Base-by-base conservation (phyloP, 2,329 filamentous ascomycete species). In the Xylariaceae sp. region DNA sequence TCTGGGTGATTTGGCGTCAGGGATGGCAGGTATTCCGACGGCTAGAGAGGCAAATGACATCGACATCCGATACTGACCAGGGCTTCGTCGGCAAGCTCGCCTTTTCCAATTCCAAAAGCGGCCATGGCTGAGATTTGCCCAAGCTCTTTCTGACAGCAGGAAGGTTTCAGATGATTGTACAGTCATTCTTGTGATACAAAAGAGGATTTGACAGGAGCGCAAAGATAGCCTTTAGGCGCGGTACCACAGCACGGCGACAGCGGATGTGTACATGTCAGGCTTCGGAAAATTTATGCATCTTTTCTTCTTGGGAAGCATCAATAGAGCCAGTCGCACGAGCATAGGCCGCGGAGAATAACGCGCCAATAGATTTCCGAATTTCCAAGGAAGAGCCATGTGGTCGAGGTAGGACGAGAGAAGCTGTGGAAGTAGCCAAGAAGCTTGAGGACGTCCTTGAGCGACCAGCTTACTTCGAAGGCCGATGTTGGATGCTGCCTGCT, bases 261-360 rank as follows among this genome's bases (percentile, higher is more conserved):
- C 61, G 61, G 61, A 50, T 62, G 55, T 61, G 48, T 57, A 59
- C 63, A 59, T 45, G 51, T 17, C 58, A 51, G 60, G 61, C 56
- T 60, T 59, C 59, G 62, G 62, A 59, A 57, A 56, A 58, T 54
- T 56, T 52, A 46, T 52, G 53, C 51, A 42, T 54, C 53, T 56
- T 52, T 53, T 53, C 50, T 53, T 51, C 47, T 52, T 56, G 52
- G 55, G 51, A 52, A 55, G 49, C 51, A 48, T 50, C 52, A 48
- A 47, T 40, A 41, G 39, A 34, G 32, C 33, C 35, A 9, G 61
- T 65, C 33, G 47, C 54, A 64, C 62, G 50, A 46, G 44, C 51
- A 55, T 56, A 49, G 45, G 47, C 42, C 43, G 45, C 57, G 57
- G 55, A 57, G 53, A 59, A 56, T 59, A 55, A 56, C 40, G 45